Conservation (phyloP, 352 stramenopile species). For the Achlya hypogyna region DNA sequence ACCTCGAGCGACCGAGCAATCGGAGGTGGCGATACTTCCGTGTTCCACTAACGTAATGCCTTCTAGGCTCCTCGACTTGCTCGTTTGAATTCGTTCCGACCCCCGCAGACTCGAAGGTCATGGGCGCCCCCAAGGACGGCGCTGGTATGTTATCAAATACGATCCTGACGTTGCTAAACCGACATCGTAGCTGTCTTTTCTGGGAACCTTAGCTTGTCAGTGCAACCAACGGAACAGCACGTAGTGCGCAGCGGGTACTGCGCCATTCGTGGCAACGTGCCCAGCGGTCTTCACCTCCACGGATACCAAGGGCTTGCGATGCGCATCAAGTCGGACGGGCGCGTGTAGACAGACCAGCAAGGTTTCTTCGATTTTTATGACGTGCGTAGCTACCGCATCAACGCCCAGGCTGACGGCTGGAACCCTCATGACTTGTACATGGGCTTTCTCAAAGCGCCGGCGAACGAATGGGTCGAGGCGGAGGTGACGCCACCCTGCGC, state of each 20-base stretch:
- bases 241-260: constrained; percentile 82
- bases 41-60: not conserved
- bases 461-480: constrained; percentile 77
- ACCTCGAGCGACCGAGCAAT: constrained; percentile 70
- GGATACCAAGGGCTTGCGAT: constrained; percentile 78
- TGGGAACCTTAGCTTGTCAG: constrained; percentile 58
- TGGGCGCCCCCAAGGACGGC: not conserved
- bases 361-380: not conserved
- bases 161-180: not conserved
- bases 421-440: constrained; percentile 84
- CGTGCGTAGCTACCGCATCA: constrained; percentile 53
- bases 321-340: constrained; percentile 79
- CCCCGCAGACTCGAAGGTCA: not conserved
- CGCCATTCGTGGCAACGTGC: constrained; percentile 53
- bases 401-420: constrained; percentile 79
- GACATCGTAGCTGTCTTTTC: constrained; percentile 52
- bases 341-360: constrained; percentile 35
- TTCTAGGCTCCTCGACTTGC: not conserved
- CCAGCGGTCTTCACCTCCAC: constrained; percentile 45
- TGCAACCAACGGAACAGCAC: constrained; percentile 61
- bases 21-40: constrained; percentile 29
- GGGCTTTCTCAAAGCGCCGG: constrained; percentile 71
- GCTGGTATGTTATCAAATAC: not conserved
- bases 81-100: not conserved
- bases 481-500: constrained; percentile 30